These are phyloP conservation scores for Lachancea meyersii DNA, from an alignment of 805 yeast species.

Conservation along the genomic window DNA sequence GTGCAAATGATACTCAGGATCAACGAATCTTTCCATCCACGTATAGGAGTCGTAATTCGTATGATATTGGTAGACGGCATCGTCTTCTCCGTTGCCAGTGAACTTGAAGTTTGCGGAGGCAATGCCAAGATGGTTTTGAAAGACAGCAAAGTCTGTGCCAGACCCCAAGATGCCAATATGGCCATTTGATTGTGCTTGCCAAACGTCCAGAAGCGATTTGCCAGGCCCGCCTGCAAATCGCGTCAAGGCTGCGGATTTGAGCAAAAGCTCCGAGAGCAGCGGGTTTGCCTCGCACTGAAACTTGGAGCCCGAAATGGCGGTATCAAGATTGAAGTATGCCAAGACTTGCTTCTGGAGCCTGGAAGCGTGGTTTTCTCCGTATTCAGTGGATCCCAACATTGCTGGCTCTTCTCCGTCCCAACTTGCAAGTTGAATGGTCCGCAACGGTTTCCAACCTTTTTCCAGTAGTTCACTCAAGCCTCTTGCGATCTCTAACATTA, in stretches of 20 bases:
- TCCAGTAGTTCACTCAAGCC: conserved; percentile 41
- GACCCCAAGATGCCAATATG: conserved; percentile 41
- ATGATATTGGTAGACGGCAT: conserved; percentile 45
- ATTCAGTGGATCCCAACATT: conserved; percentile 70
- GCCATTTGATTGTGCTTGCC: conserved; percentile 34
- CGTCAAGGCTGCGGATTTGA: conserved; percentile 42
- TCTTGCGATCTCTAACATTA: conserved; percentile 47
- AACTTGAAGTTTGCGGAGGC: conserved; percentile 53
- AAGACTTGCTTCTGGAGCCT: conserved; percentile 45
- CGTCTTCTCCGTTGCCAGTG: conserved; percentile 30
- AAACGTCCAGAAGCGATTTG: conserved; percentile 44
- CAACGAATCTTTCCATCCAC: conserved; percentile 50
- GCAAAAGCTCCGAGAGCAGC: conserved; percentile 42
- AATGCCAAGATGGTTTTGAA: conserved; percentile 61
- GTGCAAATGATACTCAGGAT: conserved; percentile 48
- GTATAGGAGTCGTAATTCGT: conserved; percentile 50
- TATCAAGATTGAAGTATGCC: conserved; percentile 47
- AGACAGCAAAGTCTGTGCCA: conserved; percentile 51
- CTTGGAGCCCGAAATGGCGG: conserved; percentile 46
- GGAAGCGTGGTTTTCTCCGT: conserved; percentile 53
- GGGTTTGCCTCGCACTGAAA: conserved; percentile 50
- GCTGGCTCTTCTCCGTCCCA: conserved; percentile 84
- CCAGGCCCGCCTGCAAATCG: conserved; percentile 37
- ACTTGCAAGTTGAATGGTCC: conserved; percentile 63
- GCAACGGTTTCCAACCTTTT: conserved; percentile 63